phyloP scores from a whole-genome alignment of 176 grass and related monocot species.

The Avena eriantha region DNA sequence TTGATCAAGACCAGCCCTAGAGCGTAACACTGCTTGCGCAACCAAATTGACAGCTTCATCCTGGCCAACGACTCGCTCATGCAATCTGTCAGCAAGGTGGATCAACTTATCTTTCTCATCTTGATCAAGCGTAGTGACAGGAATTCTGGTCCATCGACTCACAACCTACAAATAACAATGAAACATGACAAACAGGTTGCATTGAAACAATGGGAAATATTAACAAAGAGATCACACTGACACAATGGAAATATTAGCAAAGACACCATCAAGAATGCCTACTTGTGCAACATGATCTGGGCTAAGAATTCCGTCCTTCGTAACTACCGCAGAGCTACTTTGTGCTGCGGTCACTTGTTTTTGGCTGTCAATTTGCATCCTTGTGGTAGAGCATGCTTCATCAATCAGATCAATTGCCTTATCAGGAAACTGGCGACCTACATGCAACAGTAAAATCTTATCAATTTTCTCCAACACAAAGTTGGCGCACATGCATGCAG shows the following conservation, averaged over 20 bases:
- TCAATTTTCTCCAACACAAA: neutral
- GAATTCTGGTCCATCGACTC: constrained; percentile 19
- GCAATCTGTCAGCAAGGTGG: constrained; percentile 17
- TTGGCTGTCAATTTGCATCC: constrained; percentile 5
- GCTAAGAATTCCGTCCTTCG: neutral
- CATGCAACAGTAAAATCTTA: neutral
- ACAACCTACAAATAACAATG: neutral
- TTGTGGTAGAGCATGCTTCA: neutral
- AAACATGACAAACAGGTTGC: neutral
- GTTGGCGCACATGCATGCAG: neutral
- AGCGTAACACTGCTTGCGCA: constrained; percentile 9
- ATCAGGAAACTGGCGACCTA: constrained; percentile 5
- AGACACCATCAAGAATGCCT: neutral
- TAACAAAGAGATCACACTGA: neutral
- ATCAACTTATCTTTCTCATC: constrained; percentile 16
- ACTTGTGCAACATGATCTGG: constrained; percentile 3
- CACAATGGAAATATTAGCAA: neutral
- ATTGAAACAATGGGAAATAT: neutral
- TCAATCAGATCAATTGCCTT: constrained; percentile 28
- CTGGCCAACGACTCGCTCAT: neutral
- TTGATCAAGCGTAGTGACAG: neutral
- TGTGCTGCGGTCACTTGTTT: neutral
- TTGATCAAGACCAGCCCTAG: constrained; percentile 22
- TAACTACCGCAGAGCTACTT: neutral
- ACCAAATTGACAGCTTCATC: constrained; percentile 21